Conservation (phyloP, 768 basidiomycete species). For the Lepiota venenata region DNA sequence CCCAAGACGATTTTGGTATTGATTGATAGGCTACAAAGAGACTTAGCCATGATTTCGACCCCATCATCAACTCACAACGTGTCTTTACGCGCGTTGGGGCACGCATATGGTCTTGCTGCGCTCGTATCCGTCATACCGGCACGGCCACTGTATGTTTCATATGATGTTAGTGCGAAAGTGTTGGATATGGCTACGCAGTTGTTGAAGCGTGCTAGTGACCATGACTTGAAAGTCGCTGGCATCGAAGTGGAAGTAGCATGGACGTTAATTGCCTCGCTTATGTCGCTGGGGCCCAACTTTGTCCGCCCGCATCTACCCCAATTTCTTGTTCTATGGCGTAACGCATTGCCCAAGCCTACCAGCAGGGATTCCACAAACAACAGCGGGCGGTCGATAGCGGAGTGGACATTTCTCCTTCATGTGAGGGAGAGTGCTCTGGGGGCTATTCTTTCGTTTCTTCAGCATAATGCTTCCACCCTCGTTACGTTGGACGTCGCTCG, state of each 20-base stretch:
- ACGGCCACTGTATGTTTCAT: conserved; percentile 90
- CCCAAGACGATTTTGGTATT: conserved; percentile 76
- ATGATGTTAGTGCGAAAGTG: conserved; percentile 87
- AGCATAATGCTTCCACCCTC: conserved; percentile 69
- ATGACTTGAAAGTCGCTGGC: conserved; percentile 77
- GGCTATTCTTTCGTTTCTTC: conserved; percentile 84
- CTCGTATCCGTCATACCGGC: conserved; percentile 84
- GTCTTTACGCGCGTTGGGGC: conserved; percentile 72
- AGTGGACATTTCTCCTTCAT: conserved; percentile 90
- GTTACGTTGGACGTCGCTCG: conserved; percentile 91
- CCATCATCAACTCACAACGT: conserved; percentile 73
- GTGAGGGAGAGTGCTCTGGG: conserved; percentile 89
- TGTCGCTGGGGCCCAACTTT: conserved; percentile 92
- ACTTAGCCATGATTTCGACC: conserved; percentile 68
- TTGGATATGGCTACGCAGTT: conserved; percentile 89
- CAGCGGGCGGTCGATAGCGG: conserved; percentile 61
- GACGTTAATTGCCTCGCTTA: conserved; percentile 86
- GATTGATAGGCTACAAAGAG: conserved; percentile 80
- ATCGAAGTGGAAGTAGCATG: conserved; percentile 93
- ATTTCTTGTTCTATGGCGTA: conserved; percentile 93
- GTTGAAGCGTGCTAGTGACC: conserved; percentile 88
- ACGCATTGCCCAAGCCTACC: conserved; percentile 93
- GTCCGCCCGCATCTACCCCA: conserved; percentile 93
- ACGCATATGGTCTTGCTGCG: conserved; percentile 86
- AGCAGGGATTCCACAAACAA: conserved; percentile 71